Evolutionary conservation across 1,284 basidiomycete genomes (phyloP), one percentile per base, ranked within the genome.

Genomic region (Phenoliferia sp.): DNA sequence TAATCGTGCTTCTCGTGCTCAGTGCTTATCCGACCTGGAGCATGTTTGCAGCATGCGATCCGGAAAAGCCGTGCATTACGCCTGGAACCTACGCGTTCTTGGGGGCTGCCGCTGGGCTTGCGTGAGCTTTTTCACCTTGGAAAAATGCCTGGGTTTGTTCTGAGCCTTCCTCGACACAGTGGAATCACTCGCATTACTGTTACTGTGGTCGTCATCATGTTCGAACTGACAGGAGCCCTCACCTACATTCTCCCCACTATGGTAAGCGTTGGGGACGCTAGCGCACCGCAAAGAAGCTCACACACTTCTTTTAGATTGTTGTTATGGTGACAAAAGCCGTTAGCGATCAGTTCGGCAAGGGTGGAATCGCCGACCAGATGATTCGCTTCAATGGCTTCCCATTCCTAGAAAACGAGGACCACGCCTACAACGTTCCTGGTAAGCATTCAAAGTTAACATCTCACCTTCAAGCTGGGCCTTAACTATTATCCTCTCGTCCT

Each of bases 131-230:
- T 31, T n/a, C n/a, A n/a, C n/a, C n/a, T n/a, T n/a, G n/a, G n/a
- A n/a, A n/a, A n/a, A n/a, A n/a, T n/a, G n/a, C n/a, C 36, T 28
- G 15, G 2, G 19, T 1, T 26, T n/a, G 7, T 33, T 2, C 29
- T 4, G 1, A 31, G 2, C 10, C n/a, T 26, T 10, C 6, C n/a
- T 28, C 17, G 10, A n/a, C 29, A n/a, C 69, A 92, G 93, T 67
- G 96, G 96, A 32, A 88, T 99, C 63, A 99, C 97, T 83, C 85
- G 94, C 70, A 92, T 98, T 70, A 99, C 96, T 0, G 92, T 99
- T 29, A 93, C 94, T 0, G 94, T 99, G 2, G 96, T 98, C 2
- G 96, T 99, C 63, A 97, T 99, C 80, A 99, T 99, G 94, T 98
- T 98, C 79, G 96, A 99, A 78, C 84, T 99, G n/a, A 99, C 96